Evolutionary conservation across 768 basidiomycete species (phyloP), one percentile per base, ranked within the genome.

Genomic region (Leucogyrophana mollusca): DNA sequence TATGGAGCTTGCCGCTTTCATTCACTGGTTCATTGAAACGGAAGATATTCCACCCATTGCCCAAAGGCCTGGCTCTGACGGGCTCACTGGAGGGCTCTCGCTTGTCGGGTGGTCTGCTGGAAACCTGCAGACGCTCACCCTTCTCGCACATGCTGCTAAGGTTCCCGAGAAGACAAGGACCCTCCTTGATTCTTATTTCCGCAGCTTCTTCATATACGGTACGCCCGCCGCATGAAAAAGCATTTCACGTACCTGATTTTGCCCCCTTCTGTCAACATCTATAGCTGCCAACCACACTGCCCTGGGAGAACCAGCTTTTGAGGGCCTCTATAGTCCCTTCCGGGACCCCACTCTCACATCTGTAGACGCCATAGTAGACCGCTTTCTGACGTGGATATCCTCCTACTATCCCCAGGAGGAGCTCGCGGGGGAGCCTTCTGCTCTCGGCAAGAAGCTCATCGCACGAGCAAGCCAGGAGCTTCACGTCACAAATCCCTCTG

Each of bases 81-180:
- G 45, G 9, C 21, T 25, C 6, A 27, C 21, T 23, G 47, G 47
- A 4, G 47, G 47, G n/a, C 20, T 48, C 13, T 24, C 41, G 13
- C 23, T 48, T 20, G 22, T 38, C 23, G 41, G 43, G 30, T 48
- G 47, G 47, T 45, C 43, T 20, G 21, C 39, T 3, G 47, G 47
- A 18, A 47, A 30, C 16, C 9, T 44, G 41, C 41, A 48, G 13
- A 25, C 21, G 21, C 10, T 44, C 13, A 21, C 47, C 32, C 11
- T 48, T 32, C 23, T 48, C 16, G 47, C 47, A 17, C 33, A 42
- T 25, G 47, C 42, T 16, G 41, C 24, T 32, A 25, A 27, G 10
- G 16, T 47, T 21, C 47, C 47, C 14, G 4, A 25, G 11, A 25
- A 4, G 9, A 42, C 20, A 4, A 42, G 40, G 17, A 21, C 21